Conservation (phyloP, 2,329 filamentous ascomycete species). For the Neofusicoccum sp. region DNA sequence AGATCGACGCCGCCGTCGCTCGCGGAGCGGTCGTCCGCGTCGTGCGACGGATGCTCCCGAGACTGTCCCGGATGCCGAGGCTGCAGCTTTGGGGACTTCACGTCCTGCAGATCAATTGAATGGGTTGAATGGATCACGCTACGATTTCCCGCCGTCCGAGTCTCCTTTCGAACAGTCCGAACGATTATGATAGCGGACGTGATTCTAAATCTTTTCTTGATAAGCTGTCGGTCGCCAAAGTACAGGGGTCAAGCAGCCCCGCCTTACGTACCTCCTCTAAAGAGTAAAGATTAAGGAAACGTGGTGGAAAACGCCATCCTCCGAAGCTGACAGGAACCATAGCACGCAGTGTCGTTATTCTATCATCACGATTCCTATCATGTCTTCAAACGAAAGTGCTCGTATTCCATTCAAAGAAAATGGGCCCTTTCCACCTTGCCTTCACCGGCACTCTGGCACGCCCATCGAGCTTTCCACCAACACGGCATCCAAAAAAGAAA, state of each 20-base stretch:
- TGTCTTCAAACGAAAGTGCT: not conserved
- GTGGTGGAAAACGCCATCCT: not conserved
- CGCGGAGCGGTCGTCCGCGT: not conserved
- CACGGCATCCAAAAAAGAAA: too few relatives aligned
- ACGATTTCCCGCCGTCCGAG: too few relatives aligned
- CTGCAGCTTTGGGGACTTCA: not conserved
- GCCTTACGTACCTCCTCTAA: conserved; percentile 1
- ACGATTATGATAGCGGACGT: not conserved
- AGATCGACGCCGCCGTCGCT: too few relatives aligned
- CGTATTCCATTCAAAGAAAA: not conserved
- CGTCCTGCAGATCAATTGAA: not conserved
- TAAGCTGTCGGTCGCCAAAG: not conserved
- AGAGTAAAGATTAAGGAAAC: conserved; percentile 1
- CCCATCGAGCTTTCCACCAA: not conserved
- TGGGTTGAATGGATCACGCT: too few relatives aligned
- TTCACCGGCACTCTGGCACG: not conserved
- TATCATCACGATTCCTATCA: not conserved
- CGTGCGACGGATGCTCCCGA: not conserved
- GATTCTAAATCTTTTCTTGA: not conserved
- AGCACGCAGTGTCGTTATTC: not conserved
- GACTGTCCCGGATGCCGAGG: not conserved
- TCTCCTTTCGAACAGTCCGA: too few relatives aligned
- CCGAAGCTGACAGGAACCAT: not conserved
- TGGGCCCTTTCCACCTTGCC: not conserved
- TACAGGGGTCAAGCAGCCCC: not conserved